Conservation (phyloP, 2,329 filamentous ascomycete species). For the Apiospora malaysiana region DNA sequence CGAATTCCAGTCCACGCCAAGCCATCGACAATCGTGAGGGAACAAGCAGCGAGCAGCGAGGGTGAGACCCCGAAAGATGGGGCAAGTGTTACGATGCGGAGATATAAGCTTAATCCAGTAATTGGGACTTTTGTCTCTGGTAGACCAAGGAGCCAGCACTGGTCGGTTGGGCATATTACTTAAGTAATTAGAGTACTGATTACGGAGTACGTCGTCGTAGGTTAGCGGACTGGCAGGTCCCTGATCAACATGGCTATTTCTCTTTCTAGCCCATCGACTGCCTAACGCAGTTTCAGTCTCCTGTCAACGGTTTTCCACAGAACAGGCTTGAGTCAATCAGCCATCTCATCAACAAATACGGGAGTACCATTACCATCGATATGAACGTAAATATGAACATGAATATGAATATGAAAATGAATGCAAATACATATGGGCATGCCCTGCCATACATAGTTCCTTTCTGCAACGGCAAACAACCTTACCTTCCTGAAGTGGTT, state of each 20-base stretch:
- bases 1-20: not conserved
- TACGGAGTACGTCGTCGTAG: too few species aligned
- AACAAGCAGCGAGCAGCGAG: not conserved
- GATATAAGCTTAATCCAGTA: constrained; percentile 4
- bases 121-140: not conserved
- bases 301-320: not conserved
- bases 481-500: constrained; percentile 3
- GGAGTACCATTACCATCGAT: not conserved
- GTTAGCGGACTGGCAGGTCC: not conserved
- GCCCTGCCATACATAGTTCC: not conserved
- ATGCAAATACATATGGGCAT: not conserved
- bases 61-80: not conserved
- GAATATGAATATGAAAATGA: not conserved
- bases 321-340: not conserved
- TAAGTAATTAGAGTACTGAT: too few species aligned
- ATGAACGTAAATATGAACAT: not conserved
- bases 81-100: not conserved
- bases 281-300: not conserved
- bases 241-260: not conserved
- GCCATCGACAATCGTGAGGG: not conserved
- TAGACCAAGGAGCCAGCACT: not conserved
- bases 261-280: not conserved
- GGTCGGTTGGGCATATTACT: too few species aligned
- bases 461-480: constrained; percentile 13
- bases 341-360: not conserved